Conservation (phyloP, 2,329 filamentous ascomycete species). For the Salinomyces thailandicus region DNA sequence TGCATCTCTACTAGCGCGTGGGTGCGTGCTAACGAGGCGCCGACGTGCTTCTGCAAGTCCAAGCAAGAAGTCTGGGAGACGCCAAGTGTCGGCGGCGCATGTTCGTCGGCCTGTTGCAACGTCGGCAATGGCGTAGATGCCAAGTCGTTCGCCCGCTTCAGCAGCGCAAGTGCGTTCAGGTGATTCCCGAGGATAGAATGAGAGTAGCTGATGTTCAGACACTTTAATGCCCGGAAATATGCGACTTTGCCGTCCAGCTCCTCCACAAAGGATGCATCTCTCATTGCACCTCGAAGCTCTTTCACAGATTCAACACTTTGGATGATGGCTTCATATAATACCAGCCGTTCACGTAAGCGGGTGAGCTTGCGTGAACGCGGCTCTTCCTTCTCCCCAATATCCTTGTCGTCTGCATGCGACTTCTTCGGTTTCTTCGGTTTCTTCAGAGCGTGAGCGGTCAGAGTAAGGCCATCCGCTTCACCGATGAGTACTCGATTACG, state of each 20-base stretch:
- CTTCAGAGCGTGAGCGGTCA: slow-evolving; percentile 43
- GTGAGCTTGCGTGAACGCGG: slow-evolving; percentile 65
- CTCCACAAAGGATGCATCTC: slow-evolving; percentile 63
- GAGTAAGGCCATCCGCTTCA: slow-evolving; percentile 62
- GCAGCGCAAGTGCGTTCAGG: slow-evolving; percentile 75
- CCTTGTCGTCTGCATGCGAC: slow-evolving; percentile 41
- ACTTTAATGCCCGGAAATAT: slow-evolving; percentile 88
- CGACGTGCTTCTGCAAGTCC: slow-evolving; percentile 52
- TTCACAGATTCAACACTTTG: slow-evolving; percentile 86
- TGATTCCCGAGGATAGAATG: slow-evolving; percentile 63
- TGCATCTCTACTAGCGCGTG: slow-evolving; percentile 79
- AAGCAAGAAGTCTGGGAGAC: slow-evolving; percentile 50
- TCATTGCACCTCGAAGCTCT: slow-evolving; percentile 79
- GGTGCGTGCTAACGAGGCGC: slow-evolving; percentile 64
- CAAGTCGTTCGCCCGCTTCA: slow-evolving; percentile 59
- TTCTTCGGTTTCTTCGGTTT: slow-evolving; percentile 37
- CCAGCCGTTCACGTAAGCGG: slow-evolving; percentile 73
- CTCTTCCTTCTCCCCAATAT: slow-evolving; percentile 46
- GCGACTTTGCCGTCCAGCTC: slow-evolving; percentile 68
- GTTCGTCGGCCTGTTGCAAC: slow-evolving; percentile 23
- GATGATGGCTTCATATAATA: slow-evolving; percentile 81
- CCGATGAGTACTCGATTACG: slow-evolving; percentile 84
- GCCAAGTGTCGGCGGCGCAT: slow-evolving; percentile 52
- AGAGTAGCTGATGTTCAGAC: slow-evolving; percentile 73
- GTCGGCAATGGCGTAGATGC: slow-evolving; percentile 10